Base-by-base conservation (phyloP, 495 filamentous ascomycete species). In the Tuber microsphaerosporum region DNA sequence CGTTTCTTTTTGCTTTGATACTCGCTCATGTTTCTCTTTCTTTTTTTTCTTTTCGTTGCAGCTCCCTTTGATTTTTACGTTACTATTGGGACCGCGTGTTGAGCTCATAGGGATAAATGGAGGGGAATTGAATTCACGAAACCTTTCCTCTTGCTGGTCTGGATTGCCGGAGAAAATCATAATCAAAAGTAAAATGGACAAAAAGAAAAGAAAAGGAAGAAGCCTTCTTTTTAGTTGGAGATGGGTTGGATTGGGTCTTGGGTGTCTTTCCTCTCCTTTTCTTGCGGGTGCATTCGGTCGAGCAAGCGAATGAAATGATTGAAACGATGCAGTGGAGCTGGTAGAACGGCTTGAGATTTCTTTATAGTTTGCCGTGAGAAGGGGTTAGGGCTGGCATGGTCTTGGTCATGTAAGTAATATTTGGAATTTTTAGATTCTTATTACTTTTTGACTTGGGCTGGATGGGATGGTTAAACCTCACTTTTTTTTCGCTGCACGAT, bases 101-200 rank as follows among this genome's bases (percentile, higher is more conserved):
- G 56, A 34, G 14, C 56, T 65, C 56, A 65, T 65, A 65, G 77
- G 77, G 77, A 79, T 79, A 79, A 79, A 79, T 79, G 77, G 73
- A 75, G 26, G 77, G 77, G 71, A 79, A 79, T 73, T 79, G 72
- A 72, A 79, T 75, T 44, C 76, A 80, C 74, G 70, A 73, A 75
- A 70, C 56, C 56, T 77, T 77, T 77, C 61, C 70, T 77, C 74
- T 72, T 78, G 74, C 74, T 76, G 76, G 73, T 74, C 75, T 48
- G 74, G 77, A 79, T 65, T 65, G 26, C 22, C 70, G 39, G 70
- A 45, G 43, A 80, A 71, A 71, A 72, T 76, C 43, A 70, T 43
- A 73, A 75, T 73, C 76, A 73, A 61, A 69, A 80, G 79, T 74
- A 80, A 75, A 79, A 80, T 80, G 69, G 71, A 77, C 71, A 39